Evolutionary conservation across 2,329 filamentous ascomycete species (phyloP).

Genomic region (Cyanodermella asteris): DNA sequence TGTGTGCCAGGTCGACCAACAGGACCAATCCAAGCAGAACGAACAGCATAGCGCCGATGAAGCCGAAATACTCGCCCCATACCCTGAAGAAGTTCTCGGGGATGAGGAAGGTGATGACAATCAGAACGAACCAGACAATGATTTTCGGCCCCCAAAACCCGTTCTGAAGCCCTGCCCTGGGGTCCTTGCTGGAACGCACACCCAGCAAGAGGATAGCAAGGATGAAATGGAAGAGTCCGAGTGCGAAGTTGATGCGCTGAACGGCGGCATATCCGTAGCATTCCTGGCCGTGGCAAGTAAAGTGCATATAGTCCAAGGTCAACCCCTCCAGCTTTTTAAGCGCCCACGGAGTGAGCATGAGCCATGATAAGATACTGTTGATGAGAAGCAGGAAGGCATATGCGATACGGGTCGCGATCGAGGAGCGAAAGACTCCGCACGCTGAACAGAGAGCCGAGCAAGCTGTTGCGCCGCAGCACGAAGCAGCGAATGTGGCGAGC

Average conservation of each 20-base stretch:
- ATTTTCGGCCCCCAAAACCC: constrained; percentile 98
- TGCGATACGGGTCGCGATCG: constrained; percentile 89
- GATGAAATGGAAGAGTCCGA: constrained; percentile 80
- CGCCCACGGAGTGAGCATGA: constrained; percentile 98
- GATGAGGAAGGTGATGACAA: constrained; percentile 86
- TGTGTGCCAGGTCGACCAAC: constrained; percentile 83
- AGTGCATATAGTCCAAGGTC: constrained; percentile 87
- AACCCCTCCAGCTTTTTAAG: constrained; percentile 86
- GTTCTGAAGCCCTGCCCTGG: constrained; percentile 76
- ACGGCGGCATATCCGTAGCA: constrained; percentile 94
- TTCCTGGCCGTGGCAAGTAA: constrained; percentile 71
- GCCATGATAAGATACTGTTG: constrained; percentile 94
- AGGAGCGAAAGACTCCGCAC: constrained; percentile 75
- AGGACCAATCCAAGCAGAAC: constrained; percentile 79
- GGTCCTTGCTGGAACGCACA: constrained; percentile 68
- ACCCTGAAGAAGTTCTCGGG: constrained; percentile 86
- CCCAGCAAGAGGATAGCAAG: constrained; percentile 70
- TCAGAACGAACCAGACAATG: constrained; percentile 64
- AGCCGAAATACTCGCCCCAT: constrained; percentile 86
- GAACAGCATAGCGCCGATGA: constrained; percentile 78
- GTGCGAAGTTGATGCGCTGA: constrained; percentile 91
- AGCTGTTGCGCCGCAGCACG: constrained; percentile 89
- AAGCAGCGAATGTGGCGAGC: constrained; percentile 59
- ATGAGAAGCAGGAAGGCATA: constrained; percentile 86
- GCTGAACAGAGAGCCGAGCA: constrained; percentile 90